Conservation (phyloP, 805 yeast genomes). For the Saccharomycopsis schoenii region DNA sequence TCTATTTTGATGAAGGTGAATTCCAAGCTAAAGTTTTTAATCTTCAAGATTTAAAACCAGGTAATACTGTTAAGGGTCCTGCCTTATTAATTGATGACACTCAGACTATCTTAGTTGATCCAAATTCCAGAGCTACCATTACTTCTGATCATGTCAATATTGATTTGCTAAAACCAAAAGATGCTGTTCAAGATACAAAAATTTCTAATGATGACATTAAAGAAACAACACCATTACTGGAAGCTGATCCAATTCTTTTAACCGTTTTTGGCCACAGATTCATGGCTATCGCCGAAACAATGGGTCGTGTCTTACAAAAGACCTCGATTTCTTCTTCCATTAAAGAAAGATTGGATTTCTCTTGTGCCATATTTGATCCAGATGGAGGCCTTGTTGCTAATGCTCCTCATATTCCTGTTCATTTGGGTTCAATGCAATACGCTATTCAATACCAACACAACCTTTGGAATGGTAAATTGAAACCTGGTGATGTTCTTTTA, state of each 20-base stretch:
- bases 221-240: not conserved
- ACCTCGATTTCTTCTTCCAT: conserved; percentile 36
- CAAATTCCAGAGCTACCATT: conserved; percentile 28
- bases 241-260: conserved; percentile 36
- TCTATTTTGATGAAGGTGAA: conserved; percentile 25
- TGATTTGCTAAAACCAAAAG: not conserved
- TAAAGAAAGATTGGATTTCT: conserved; percentile 39
- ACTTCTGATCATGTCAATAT: conserved; percentile 27
- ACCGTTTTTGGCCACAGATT: conserved; percentile 38
- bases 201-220: conserved; percentile 26
- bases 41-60: conserved; percentile 17
- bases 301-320: conserved; percentile 37
- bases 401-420: conserved; percentile 41
- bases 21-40: conserved; percentile 15
- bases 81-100: conserved; percentile 27
- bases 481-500: conserved; percentile 35
- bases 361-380: conserved; percentile 38
- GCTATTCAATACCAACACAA: conserved; percentile 31
- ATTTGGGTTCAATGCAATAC: conserved; percentile 37
- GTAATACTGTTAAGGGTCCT: conserved; percentile 30
- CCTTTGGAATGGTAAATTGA: conserved; percentile 30
- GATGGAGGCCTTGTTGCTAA: conserved; percentile 36
- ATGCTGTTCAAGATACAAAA: conserved; percentile 25
- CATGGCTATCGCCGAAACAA: conserved; percentile 42
- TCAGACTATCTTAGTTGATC: conserved; percentile 32